phyloP scores from a whole-genome alignment of 2,329 filamentous ascomycete genomes.

The Cytospora leucostoma region DNA sequence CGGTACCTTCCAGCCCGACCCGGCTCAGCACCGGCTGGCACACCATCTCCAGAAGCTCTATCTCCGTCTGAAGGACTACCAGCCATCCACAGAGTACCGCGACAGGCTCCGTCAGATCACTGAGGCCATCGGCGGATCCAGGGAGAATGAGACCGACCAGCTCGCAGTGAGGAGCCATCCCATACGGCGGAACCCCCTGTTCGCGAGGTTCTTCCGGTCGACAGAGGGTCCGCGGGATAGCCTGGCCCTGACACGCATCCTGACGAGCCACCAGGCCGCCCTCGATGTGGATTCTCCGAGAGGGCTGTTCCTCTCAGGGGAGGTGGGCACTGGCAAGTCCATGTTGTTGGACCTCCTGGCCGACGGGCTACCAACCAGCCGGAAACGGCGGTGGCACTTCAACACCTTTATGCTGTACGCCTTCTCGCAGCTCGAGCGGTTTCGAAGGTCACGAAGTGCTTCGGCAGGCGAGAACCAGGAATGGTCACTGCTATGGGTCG shows the following conservation, averaged over 20 bases:
- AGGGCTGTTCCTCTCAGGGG: conserved; percentile 76
- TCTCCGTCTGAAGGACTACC: conserved; percentile 73
- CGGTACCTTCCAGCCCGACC: conserved; percentile 67
- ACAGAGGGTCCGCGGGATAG: conserved; percentile 56
- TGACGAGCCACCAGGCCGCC: conserved; percentile 71
- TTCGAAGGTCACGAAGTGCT: conserved; percentile 48
- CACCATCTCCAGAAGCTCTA: conserved; percentile 79
- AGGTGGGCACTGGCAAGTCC: conserved; percentile 80
- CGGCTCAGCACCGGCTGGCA: conserved; percentile 71
- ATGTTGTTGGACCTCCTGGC: conserved; percentile 86
- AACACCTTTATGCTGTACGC: conserved; percentile 84
- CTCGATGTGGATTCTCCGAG: conserved; percentile 71
- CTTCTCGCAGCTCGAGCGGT: conserved; percentile 69
- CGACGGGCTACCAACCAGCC: conserved; percentile 70
- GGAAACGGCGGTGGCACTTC: conserved; percentile 79
- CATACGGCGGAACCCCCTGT: conserved; percentile 59
- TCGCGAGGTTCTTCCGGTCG: conserved; percentile 59
- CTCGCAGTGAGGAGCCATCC: conserved; percentile 56
- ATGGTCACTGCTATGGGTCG: conserved; percentile 72
- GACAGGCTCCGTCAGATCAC: conserved; percentile 64
- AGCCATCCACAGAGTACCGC: conserved; percentile 69
- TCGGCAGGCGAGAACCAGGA: conserved; percentile 44
- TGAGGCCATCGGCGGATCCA: conserved; percentile 43
- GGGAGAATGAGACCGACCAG: conserved; percentile 36
- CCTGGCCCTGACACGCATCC: conserved; percentile 66